Conservation (phyloP, 2,329 filamentous ascomycete species). For the Tolypocladium amazonense region DNA sequence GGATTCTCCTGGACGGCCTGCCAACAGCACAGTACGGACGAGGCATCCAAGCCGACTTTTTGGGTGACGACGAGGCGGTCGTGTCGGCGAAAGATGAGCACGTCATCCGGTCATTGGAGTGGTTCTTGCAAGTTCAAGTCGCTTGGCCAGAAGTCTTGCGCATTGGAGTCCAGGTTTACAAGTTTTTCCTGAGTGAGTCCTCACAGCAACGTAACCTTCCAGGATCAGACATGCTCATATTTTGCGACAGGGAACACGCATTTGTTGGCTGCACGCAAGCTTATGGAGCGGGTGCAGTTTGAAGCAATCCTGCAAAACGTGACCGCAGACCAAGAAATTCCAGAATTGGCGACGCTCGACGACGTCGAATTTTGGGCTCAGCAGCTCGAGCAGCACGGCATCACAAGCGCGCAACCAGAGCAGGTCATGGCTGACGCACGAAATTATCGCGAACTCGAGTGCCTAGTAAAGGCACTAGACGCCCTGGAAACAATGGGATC, state of each 20-base stretch:
- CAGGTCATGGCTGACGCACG: conserved; percentile 44
- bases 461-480: conserved; percentile 54
- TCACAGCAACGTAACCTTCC: background rate
- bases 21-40: conserved; percentile 36
- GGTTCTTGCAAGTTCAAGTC: conserved; percentile 67
- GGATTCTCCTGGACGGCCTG: conserved; percentile 34
- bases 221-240: background rate
- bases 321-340: conserved; percentile 21
- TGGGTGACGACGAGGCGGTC: conserved; percentile 46
- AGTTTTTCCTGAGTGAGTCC: conserved; percentile 69
- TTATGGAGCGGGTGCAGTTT: conserved; percentile 41
- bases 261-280: conserved; percentile 42
- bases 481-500: conserved; percentile 56
- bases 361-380: conserved; percentile 29
- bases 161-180: conserved; percentile 63
- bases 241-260: conserved; percentile 31
- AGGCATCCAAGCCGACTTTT: conserved; percentile 59
- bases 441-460: conserved; percentile 59
- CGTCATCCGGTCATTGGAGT: conserved; percentile 72
- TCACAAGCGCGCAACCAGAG: conserved; percentile 24
- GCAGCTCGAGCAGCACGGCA: conserved; percentile 23
- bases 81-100: conserved; percentile 53
- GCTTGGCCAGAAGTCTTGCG: conserved; percentile 62
- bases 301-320: conserved; percentile 33
- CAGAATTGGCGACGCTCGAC: conserved; percentile 26